Percentiles rank a stretch among this genome's conserved stretches.
phyloP scores from a whole-genome alignment of 352 stramenopile species.

The Thraustotheca clavata region DNA sequence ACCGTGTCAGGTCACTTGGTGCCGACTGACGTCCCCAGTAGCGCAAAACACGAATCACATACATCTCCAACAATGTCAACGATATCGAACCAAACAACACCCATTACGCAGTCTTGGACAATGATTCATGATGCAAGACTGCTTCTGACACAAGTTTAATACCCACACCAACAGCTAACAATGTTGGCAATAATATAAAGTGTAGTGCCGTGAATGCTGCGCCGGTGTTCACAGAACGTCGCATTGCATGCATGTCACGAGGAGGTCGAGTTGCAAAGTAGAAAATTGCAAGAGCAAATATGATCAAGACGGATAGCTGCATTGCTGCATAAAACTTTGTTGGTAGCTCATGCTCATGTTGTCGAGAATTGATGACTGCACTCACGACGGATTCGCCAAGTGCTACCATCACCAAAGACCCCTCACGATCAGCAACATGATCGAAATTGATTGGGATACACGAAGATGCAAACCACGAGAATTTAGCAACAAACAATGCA shows the following conservation, averaged over 20 bases:
- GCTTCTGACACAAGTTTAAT: slow-evolving; percentile 13
- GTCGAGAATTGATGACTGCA: slow-evolving; percentile 7
- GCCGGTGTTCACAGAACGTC: background rate
- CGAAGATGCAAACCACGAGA: background rate
- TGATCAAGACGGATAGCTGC: slow-evolving; percentile 10
- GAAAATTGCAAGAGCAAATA: slow-evolving; percentile 17
- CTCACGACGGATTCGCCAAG: slow-evolving; percentile 18
- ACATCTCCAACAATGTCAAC: background rate
- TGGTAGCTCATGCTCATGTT: background rate
- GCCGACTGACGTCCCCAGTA: background rate
- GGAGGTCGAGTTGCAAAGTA: slow-evolving; percentile 18
- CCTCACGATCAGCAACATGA: slow-evolving; percentile 16
- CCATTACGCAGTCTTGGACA: background rate
- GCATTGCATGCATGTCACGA: slow-evolving; percentile 13
- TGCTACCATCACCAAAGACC: slow-evolving; percentile 13
- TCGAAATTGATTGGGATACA: slow-evolving; percentile 19
- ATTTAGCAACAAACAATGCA: background rate
- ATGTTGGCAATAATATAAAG: background rate
- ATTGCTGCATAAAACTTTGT: slow-evolving; percentile 9
- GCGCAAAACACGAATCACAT: slow-evolving; percentile 7
- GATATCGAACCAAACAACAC: slow-evolving; percentile 17
- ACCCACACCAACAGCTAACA: slow-evolving; percentile 10
- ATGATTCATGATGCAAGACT: background rate
- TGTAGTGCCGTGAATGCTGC: slow-evolving; percentile 6
- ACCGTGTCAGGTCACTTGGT: background rate